Conservation (phyloP, 1,284 basidiomycete genomes). For the Tremellales sp. region DNA sequence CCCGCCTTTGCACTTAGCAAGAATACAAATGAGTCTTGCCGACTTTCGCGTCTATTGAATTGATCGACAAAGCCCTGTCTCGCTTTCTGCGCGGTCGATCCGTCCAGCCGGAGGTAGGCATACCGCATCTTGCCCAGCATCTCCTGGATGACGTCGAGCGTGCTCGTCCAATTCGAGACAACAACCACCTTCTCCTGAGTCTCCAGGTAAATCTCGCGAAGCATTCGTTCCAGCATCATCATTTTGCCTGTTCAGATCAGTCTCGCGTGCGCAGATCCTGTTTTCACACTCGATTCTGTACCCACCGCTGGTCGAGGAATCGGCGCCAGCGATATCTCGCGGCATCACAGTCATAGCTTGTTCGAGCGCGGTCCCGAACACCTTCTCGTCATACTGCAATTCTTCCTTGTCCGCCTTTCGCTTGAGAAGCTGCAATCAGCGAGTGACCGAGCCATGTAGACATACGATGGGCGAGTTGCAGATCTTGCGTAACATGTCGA, state of each 20-base stretch:
- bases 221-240: conserved; percentile 66
- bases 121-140: conserved; percentile 74
- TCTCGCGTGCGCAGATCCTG: too few species aligned
- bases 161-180: conserved; percentile 84
- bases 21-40: conserved; percentile 62
- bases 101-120: conserved; percentile 81
- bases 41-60: conserved; percentile 38
- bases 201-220: conserved; percentile 59
- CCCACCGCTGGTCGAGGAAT: conserved; percentile 71
- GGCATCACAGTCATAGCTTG: conserved; percentile 69
- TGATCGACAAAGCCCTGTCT: conserved; percentile 58
- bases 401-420: conserved; percentile 60
- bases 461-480: conserved; percentile 78
- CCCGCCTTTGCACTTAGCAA: conserved; percentile 93
- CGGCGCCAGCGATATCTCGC: conserved; percentile 58
- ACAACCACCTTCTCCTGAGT: conserved; percentile 92
- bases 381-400: conserved; percentile 4
- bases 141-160: conserved; percentile 84
- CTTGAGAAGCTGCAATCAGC: conserved; percentile 54
- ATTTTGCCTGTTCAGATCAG: conserved; percentile 62
- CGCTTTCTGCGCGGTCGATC: conserved; percentile 72
- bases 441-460: background rate
- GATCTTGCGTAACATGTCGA: conserved; percentile 68
- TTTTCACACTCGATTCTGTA: background rate
- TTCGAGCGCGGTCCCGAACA: conserved; percentile 45